Conservation (phyloP, 495 filamentous ascomycete species). For the Aspergillus conjunctus region DNA sequence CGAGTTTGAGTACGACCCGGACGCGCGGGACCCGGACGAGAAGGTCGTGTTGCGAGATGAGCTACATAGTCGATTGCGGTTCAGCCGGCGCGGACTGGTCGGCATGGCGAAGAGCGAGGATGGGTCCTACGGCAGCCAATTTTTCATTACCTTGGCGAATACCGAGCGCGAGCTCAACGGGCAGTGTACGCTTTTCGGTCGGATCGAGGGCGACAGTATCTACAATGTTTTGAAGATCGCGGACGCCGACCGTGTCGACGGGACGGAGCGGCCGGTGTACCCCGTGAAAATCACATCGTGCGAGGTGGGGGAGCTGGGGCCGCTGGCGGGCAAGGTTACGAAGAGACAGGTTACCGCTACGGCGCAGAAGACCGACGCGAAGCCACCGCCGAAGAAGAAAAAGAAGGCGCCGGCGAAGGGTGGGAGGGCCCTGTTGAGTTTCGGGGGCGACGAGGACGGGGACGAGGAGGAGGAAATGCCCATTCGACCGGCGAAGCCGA, state of each 20-base stretch:
- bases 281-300: constrained; percentile 75
- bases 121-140: constrained; percentile 86
- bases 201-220: constrained; percentile 90
- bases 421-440: constrained; percentile 82
- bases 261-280: constrained; percentile 83
- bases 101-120: constrained; percentile 83
- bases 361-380: constrained; percentile 35
- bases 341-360: constrained; percentile 56
- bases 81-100: constrained; percentile 85
- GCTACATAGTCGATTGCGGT: constrained; percentile 87
- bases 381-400: constrained; percentile 56
- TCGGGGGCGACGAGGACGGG: constrained; percentile 85
- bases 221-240: constrained; percentile 94
- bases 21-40: constrained; percentile 58
- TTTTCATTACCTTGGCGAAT: constrained; percentile 86
- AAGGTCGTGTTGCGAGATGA: constrained; percentile 79
- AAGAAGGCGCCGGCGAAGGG: constrained; percentile 77
- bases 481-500: constrained; percentile 74
- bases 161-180: constrained; percentile 82
- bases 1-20: constrained; percentile 70
- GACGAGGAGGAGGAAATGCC: constrained; percentile 54
- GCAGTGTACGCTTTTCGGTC: constrained; percentile 92
- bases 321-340: constrained; percentile 86
- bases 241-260: constrained; percentile 78
- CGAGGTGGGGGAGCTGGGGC: constrained; percentile 77